Percentiles rank a stretch among this genome's conserved stretches.
Conservation (phyloP, 768 basidiomycete species). For the Tubosaeta brunneosetosa region DNA sequence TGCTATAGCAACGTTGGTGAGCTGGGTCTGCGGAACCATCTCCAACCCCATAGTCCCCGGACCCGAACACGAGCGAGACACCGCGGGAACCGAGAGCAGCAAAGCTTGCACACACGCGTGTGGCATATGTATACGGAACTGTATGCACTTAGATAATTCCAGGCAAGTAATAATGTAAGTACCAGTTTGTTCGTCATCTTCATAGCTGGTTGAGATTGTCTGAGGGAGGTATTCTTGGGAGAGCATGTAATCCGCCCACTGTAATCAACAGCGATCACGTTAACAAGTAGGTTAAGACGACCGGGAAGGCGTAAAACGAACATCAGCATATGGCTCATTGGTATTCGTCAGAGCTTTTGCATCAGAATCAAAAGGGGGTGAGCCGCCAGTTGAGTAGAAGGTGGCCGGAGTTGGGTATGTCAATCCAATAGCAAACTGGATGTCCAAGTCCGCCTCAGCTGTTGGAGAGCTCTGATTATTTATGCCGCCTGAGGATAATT, state of each 20-base stretch:
- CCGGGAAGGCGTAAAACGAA: conserved; percentile 18
- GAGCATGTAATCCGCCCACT: conserved; percentile 30
- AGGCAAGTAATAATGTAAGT: background rate
- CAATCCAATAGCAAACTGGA: conserved; percentile 36
- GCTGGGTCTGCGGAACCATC: conserved; percentile 45
- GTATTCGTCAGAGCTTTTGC: conserved; percentile 32
- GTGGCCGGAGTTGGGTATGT: conserved; percentile 54
- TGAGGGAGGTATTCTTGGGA: conserved; percentile 43
- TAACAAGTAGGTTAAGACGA: background rate
- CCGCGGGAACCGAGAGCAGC: conserved; percentile 66
- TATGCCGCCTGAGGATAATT: conserved; percentile 41
- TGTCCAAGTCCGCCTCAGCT: conserved; percentile 62
- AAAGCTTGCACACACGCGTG: no score
- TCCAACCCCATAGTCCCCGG: conserved; percentile 68
- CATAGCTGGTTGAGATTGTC: conserved; percentile 69
- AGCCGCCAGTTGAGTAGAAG: conserved; percentile 60
- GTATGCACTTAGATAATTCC: no score
- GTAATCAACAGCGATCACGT: conserved; percentile 4
- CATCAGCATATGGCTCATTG: conserved; percentile 48
- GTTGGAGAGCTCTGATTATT: conserved; percentile 62
- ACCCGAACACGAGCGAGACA: conserved; percentile 58
- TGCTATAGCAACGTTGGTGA: conserved; percentile 52
- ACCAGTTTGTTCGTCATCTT: conserved; percentile 70
- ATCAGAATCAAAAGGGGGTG: conserved; percentile 56
- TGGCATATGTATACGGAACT: no score